These are phyloP conservation scores for Ceratocystis eucalypticola DNA, from an alignment of 2,329 filamentous ascomycete species.

Conservation along the genomic window DNA sequence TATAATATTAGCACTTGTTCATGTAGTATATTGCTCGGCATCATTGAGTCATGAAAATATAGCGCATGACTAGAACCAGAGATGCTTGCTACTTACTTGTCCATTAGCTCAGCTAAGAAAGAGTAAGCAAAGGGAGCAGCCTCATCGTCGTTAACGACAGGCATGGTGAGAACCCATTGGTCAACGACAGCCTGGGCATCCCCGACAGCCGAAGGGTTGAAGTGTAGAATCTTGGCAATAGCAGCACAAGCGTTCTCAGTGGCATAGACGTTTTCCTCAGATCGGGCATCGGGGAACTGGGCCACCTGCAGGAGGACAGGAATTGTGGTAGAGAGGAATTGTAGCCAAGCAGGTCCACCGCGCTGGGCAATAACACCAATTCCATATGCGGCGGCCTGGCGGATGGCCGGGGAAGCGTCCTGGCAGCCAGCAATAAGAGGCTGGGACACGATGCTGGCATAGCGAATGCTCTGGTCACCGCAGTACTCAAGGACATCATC, in stretches of 20 bases:
- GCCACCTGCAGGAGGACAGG: conserved; percentile 75
- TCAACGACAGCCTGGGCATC: conserved; percentile 62
- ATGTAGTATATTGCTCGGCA: neutral
- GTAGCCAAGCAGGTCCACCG: conserved; percentile 73
- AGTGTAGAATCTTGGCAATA: conserved; percentile 93
- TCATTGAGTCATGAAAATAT: neutral
- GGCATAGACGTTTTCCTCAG: conserved; percentile 88
- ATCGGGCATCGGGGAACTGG: conserved; percentile 65
- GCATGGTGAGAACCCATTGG: conserved; percentile 86
- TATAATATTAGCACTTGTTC: neutral
- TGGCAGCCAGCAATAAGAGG: conserved; percentile 77
- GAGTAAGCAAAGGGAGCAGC: conserved; percentile 91
- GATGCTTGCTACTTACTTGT: conserved; percentile 53
- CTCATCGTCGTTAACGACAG: conserved; percentile 90
- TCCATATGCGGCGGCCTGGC: conserved; percentile 91
- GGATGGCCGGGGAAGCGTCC: conserved; percentile 76
- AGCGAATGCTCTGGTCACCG: conserved; percentile 74
- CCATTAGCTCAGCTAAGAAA: conserved; percentile 81
- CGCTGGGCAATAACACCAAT: conserved; percentile 91
- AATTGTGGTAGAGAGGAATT: conserved; percentile 69
- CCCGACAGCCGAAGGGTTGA: conserved; percentile 61
- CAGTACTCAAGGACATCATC: conserved; percentile 98
- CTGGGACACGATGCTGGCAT: conserved; percentile 72
- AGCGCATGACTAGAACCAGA: conserved; percentile 23
- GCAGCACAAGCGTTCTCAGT: conserved; percentile 95